These are phyloP conservation scores for Lasiodiplodia citricola DNA, from an alignment of 2,329 filamentous ascomycete species.

Conservation along the genomic window DNA sequence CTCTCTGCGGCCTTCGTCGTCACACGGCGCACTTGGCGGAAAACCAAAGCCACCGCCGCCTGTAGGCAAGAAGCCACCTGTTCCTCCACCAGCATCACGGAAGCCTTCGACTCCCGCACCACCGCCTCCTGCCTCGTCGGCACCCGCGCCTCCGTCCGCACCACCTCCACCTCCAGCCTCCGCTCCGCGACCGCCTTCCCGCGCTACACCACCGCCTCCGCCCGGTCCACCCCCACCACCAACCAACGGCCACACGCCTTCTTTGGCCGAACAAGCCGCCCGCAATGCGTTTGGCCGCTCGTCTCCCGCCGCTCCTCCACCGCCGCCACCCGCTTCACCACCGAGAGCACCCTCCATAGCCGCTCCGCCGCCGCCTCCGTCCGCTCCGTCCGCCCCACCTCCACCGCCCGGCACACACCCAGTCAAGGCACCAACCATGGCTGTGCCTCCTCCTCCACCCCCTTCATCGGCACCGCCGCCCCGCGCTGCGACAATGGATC, in stretches of 20 bases:
- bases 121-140: constrained; percentile 45
- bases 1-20: constrained; percentile 57
- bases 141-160: constrained; percentile 53
- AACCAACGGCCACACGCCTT: constrained; percentile 36
- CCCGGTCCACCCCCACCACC: constrained; percentile 41
- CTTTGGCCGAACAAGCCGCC: constrained; percentile 60
- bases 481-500: constrained; percentile 66
- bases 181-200: constrained; percentile 51
- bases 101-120: constrained; percentile 62
- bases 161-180: constrained; percentile 63
- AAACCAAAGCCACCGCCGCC: constrained; percentile 75
- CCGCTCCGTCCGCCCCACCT: constrained; percentile 36
- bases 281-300: constrained; percentile 61
- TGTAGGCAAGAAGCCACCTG: constrained; percentile 73
- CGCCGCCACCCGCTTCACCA: constrained; percentile 41
- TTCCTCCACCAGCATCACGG: constrained; percentile 61
- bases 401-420: constrained; percentile 31
- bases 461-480: constrained; percentile 45
- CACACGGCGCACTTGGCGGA: constrained; percentile 53
- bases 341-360: constrained; percentile 38
- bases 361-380: constrained; percentile 45
- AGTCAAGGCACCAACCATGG: constrained; percentile 34
- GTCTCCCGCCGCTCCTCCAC: constrained; percentile 46
- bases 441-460: constrained; percentile 39
- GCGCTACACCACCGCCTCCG: constrained; percentile 46